Conservation (phyloP, 1,284 basidiomycete genomes). For the Coniferiporia weirii region DNA sequence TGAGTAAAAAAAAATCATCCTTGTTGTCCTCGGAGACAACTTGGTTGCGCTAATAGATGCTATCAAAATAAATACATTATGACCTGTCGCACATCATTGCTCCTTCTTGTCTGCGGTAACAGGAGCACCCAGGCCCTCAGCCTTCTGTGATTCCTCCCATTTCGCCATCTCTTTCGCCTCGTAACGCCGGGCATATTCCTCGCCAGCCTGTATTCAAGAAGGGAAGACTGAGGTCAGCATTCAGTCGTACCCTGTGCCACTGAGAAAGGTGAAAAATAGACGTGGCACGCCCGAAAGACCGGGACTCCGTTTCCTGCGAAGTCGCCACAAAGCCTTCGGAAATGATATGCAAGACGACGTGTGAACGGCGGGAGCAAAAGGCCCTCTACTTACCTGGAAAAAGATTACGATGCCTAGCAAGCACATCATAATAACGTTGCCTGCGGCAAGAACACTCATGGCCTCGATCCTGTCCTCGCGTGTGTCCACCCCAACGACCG, state of each 20-base stretch:
- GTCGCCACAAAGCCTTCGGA: conserved; percentile 1
- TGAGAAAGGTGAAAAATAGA: neutral
- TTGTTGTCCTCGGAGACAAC: neutral
- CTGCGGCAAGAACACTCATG: conserved; percentile 74
- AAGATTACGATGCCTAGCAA: conserved; percentile 58
- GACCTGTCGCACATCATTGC: conserved; percentile 20
- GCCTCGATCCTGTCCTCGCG: conserved; percentile 68
- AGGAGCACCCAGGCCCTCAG: conserved; percentile 12
- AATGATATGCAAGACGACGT: neutral
- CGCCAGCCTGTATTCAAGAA: conserved; percentile 60
- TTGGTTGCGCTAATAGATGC: neutral
- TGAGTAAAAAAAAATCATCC: neutral
- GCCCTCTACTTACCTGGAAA: conserved; percentile 56
- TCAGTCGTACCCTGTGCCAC: neutral
- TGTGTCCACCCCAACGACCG: conserved; percentile 49
- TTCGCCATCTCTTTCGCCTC: conserved; percentile 58
- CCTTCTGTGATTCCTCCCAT: conserved; percentile 32
- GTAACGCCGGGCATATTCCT: conserved; percentile 73
- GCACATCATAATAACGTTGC: conserved; percentile 75
- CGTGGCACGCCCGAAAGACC: conserved; percentile 2
- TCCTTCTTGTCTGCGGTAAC: conserved; percentile 30
- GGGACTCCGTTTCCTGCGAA: neutral
- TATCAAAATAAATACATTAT: neutral
- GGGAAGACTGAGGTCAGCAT: neutral
- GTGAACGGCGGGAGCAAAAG: conserved; percentile 9